Base-by-base conservation (phyloP, 2,329 filamentous ascomycete species). In the Diaporthe sp. region DNA sequence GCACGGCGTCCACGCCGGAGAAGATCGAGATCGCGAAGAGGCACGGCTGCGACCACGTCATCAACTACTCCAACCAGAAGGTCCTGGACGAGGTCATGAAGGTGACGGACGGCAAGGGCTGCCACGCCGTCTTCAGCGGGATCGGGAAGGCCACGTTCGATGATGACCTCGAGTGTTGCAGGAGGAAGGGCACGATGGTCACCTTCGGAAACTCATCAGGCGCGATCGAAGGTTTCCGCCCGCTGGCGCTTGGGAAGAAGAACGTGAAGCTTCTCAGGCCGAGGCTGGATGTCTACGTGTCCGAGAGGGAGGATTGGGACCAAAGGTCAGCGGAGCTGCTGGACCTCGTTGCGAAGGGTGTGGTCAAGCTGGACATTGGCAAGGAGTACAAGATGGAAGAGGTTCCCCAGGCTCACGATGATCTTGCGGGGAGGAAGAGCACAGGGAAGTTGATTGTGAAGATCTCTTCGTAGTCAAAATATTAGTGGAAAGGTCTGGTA, bases 121-220 rank as follows among this genome's bases (percentile, higher is more conserved):
- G 93, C 4, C 89, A 91, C 76, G 95, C 92, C 10, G 93, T 97
- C 25, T 97, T 94, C 80, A 95, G 97, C 81, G 94, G 94, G 13
- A 94, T 97, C 7, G 96, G 95, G 13, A 94, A 94, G 85, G 88
- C 89, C 61, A 98, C 96, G 0, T 76, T 76, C 58, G 71, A 76
- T 30, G 73, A 76, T 30, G 75, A 76, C 76, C 80, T 94, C 77
- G 89, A 92, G 76, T 75, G 73, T 47, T 70, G 63, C 59, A 65
- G 73, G 58, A 66, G 44, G 63, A 94, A 93, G 83, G 92, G 92
- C 6, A 91, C 87, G 1, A 85, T 94, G 81, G 86, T 92, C 30
- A 91, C 87, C 76, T 94, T 92, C 82, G 92, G 92, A 7, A 94
- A 93, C 83, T 90, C 91, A 0, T 78, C 76, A 1, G 92, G 92